phyloP scores from a whole-genome alignment of 2,329 filamentous ascomycete genomes.

The Beauveria pseudobassiana region DNA sequence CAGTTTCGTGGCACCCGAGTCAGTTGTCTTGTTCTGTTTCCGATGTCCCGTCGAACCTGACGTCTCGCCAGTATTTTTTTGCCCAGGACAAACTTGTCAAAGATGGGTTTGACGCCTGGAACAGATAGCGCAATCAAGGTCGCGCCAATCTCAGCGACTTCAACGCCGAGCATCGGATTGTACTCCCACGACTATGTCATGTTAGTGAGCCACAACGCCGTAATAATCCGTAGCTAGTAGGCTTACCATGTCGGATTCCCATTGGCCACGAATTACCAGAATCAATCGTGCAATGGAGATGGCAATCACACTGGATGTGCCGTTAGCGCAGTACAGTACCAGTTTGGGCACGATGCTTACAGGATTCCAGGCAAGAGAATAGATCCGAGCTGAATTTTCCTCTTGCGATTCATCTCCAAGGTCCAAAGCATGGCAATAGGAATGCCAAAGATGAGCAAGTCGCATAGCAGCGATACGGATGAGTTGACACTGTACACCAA shows the following conservation, averaged over 20 bases:
- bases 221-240: too few relatives aligned
- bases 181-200: constrained; percentile 39
- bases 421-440: constrained; percentile 39
- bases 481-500: constrained; percentile 45
- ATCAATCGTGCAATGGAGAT: constrained; percentile 40
- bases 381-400: constrained; percentile 39
- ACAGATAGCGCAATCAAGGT: constrained; percentile 44
- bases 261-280: constrained; percentile 40
- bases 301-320: constrained; percentile 33
- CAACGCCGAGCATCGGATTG: constrained; percentile 40
- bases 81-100: constrained; percentile 27
- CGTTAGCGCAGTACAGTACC: not conserved
- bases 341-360: constrained; percentile 23
- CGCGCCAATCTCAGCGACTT: constrained; percentile 42
- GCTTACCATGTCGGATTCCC: constrained; percentile 31
- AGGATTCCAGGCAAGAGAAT: constrained; percentile 42
- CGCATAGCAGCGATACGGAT: constrained; percentile 39
- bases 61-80: constrained; percentile 16
- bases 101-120: constrained; percentile 41
- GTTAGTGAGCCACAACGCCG: not conserved
- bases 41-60: constrained; percentile 18
- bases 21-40: constrained; percentile 16
- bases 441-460: constrained; percentile 42
- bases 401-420: constrained; percentile 34
- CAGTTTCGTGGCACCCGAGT: constrained; percentile 21